A percentile compares a stretch with the other conserved stretches of the same genome.
phyloP scores from a whole-genome alignment of 140 eudicot genomes.

The Bidens hawaiensis region DNA sequence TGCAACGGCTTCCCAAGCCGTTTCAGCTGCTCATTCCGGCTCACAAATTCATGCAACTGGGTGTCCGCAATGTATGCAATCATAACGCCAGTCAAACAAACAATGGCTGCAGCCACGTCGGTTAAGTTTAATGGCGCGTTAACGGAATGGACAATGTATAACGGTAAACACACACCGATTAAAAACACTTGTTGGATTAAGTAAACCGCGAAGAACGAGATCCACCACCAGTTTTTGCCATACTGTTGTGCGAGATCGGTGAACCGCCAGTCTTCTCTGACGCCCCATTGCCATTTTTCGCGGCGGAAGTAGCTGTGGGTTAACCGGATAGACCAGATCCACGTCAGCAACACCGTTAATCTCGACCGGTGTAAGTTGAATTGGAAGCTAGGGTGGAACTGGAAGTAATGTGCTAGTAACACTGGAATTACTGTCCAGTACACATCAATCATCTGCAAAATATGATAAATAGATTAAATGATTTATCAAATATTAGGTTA shows the following conservation, averaged over 20 bases:
- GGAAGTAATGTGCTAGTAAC: conserved; percentile 59
- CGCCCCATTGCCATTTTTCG: conserved; percentile 95
- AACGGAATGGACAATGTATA: conserved; percentile 54
- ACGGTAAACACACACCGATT: conserved; percentile 67
- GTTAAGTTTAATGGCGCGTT: conserved; percentile 45
- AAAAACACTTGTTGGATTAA: conserved; percentile 87
- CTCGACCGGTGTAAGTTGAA: conserved; percentile 58
- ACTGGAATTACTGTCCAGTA: conserved; percentile 95
- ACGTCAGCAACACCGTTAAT: conserved; percentile 51
- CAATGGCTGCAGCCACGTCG: conserved; percentile 44
- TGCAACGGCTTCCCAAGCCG: conserved; percentile 43
- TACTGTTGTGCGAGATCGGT: conserved; percentile 64
- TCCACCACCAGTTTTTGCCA: conserved; percentile 93
- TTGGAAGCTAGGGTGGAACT: conserved; percentile 52
- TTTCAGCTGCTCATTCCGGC: conserved; percentile 50
- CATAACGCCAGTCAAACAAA: conserved; percentile 53
- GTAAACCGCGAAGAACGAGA: conserved; percentile 82
- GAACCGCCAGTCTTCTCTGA: conserved; percentile 92
- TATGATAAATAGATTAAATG: background rate
- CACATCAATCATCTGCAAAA: conserved; percentile 80
- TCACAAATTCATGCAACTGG: conserved; percentile 58
- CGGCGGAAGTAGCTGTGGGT: conserved; percentile 88
- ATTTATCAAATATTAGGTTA: background rate
- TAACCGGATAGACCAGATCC: conserved; percentile 85
- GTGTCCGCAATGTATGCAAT: conserved; percentile 75